Percentiles rank a stretch among this genome's conserved stretches.
Conservation (phyloP, 768 basidiomycete genomes). For the Suillus occidentalis region DNA sequence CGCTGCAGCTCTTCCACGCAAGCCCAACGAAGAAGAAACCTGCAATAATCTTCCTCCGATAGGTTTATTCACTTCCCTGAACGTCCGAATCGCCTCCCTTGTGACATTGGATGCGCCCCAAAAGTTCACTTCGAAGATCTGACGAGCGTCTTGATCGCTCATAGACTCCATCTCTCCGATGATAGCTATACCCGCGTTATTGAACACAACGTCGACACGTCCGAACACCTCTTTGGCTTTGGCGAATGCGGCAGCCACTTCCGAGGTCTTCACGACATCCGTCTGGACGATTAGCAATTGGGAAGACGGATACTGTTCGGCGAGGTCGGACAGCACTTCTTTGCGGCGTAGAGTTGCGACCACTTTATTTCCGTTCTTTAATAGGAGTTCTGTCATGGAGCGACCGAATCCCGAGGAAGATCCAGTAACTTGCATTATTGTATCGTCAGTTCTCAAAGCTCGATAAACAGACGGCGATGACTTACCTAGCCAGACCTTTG, state of each 20-base stretch:
- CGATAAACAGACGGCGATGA: too few relatives aligned
- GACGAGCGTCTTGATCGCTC: constrained; percentile 30
- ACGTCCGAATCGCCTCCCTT: constrained; percentile 32
- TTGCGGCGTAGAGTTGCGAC: constrained; percentile 42
- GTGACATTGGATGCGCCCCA: constrained; percentile 34
- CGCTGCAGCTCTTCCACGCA: constrained; percentile 10
- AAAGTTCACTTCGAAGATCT: constrained; percentile 40
- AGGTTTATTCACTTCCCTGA: constrained; percentile 39
- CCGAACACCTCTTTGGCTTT: constrained; percentile 33
- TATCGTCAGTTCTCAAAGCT: background rate
- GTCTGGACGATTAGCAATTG: constrained; percentile 26
- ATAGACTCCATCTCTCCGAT: constrained; percentile 36
- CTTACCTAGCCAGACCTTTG: constrained; percentile 21
- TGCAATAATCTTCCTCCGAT: constrained; percentile 38
- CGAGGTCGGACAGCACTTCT: constrained; percentile 16
- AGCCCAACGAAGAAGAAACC: constrained; percentile 27
- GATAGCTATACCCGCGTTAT: constrained; percentile 34
- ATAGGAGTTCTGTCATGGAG: constrained; percentile 26
- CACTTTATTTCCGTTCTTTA: constrained; percentile 34
- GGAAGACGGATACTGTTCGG: constrained; percentile 12
- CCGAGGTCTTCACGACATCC: constrained; percentile 30
- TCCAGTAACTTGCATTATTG: constrained; percentile 33
- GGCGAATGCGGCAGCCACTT: constrained; percentile 30
- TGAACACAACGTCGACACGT: constrained; percentile 38
- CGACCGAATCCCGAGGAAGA: constrained; percentile 38